Evolutionary conservation across 495 filamentous ascomycete genomes (phyloP), one percentile per base, ranked within the genome.

Genomic region (Clohesyomyces aquaticus): DNA sequence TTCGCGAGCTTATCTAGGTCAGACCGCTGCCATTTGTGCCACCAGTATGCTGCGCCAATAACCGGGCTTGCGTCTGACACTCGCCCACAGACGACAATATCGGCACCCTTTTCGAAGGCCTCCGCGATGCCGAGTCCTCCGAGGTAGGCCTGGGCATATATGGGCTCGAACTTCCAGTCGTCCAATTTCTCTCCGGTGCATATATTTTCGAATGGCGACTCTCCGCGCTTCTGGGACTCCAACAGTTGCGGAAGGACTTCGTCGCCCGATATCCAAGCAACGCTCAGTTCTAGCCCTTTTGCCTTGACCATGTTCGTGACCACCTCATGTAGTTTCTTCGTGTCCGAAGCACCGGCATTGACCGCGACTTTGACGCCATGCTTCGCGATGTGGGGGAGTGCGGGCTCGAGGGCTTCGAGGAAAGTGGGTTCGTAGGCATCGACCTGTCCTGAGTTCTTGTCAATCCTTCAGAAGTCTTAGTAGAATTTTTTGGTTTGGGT

Each of bases 311-410:
- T 76, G 23, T 76, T 62, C 28, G 55, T 70, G 0, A 85, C 79
- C 18, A 72, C 79, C 22, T 81, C 69, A 43, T 77, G 75, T 1
- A 85, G 73, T 18, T 72, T 73, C 68, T 80, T 66, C 0, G 81
- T 81, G 65, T 85, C 82, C 0, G 75, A 70, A 4, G 80, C 82
- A 0, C 84, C 84, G 27, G 83, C 83, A 76, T 87, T 87, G 54
- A 83, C 83, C 14, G 80, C 83, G 8, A 87, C 49, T 61, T 82
- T 83, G 67, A 86, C 85, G 0, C 75, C 63, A 59, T 83, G 57
- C 50, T 77, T 78, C 0, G 82, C 79, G 46, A 87, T 66, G 66
- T 83, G 66, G 2, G 71, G 70, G 10, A 85, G 66, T 0, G 82
- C 81, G 3, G 83, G 83, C 54, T 81, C 75, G 19, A 85, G 65